Conservation (phyloP, 257 asterid genomes). For the Buddleja alternifolia region DNA sequence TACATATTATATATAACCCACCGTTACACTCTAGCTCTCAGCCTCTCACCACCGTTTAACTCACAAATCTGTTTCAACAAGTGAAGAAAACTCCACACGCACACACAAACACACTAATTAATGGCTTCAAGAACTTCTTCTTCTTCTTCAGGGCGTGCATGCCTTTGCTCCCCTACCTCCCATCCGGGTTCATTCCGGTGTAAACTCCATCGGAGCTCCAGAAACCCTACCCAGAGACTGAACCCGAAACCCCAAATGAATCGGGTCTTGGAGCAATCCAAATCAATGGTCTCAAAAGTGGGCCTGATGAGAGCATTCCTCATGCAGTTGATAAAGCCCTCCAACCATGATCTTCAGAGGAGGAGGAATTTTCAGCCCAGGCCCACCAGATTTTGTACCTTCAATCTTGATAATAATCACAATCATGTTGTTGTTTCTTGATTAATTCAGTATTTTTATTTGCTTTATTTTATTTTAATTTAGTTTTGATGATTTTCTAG, state of each 20-base stretch:
- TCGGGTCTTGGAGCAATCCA: conserved; percentile 1
- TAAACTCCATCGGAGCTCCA: conserved; percentile 33
- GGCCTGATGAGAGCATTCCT: conserved; percentile 30
- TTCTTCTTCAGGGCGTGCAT: conserved; percentile 12
- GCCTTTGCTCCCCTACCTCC: conserved; percentile 38
- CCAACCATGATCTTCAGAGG: conserved; percentile 32
- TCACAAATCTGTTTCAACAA: no score
- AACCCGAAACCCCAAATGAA: conserved; percentile 18
- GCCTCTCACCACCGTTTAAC: not conserved
- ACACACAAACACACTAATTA: not conserved
- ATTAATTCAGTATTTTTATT: not conserved
- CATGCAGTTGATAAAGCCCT: conserved; percentile 33
- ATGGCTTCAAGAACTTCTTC: conserved; percentile 29
- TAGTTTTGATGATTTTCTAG: no score
- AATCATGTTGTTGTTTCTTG: conserved; percentile 28
- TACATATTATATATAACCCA: not conserved
- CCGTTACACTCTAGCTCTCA: not conserved
- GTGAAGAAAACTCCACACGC: not conserved
- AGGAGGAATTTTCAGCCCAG: conserved; percentile 41
- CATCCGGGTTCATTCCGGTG: conserved; percentile 50
- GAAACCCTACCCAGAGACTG: not conserved
- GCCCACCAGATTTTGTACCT: conserved; percentile 34
- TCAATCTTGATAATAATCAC: not conserved
- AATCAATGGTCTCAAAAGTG: not conserved
- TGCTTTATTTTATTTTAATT: not conserved